Conservation (phyloP, 2,329 filamentous ascomycete species). For the Cladosporium phlei region DNA sequence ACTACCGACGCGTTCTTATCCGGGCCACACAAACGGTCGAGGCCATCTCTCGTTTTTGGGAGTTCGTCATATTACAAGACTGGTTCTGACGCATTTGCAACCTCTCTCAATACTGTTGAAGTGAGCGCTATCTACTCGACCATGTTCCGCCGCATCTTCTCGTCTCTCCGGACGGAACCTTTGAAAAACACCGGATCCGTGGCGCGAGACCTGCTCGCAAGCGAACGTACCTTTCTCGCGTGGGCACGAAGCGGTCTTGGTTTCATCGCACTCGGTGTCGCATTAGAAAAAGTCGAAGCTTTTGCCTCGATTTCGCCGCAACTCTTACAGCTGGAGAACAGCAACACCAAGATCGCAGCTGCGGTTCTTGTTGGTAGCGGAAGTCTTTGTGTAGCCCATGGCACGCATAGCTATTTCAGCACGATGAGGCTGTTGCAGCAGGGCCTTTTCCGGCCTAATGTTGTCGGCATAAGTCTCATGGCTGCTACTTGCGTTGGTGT, state of each 20-base stretch:
- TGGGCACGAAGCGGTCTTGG: constrained; percentile 51
- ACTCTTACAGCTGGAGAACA: constrained; percentile 30
- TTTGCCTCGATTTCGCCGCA: constrained; percentile 27
- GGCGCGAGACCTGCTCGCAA: constrained; percentile 51
- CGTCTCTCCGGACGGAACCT: constrained; percentile 17
- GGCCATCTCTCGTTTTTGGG: too few relatives aligned
- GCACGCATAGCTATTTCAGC: constrained; percentile 45
- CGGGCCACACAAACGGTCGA: too few relatives aligned
- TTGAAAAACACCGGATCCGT: constrained; percentile 46
- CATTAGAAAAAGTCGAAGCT: constrained; percentile 46
- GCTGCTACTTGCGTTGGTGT: constrained; percentile 29
- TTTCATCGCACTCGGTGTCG: constrained; percentile 50
- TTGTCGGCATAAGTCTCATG: constrained; percentile 26
- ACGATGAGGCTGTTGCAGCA: constrained; percentile 40
- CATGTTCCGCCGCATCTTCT: constrained; percentile 20
- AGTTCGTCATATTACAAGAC: too few relatives aligned
- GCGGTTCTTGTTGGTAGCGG: constrained; percentile 42
- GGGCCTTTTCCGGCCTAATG: constrained; percentile 40
- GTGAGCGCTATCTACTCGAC: neutral
- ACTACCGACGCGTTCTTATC: too few relatives aligned
- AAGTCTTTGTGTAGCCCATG: constrained; percentile 44
- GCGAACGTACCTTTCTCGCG: constrained; percentile 50
- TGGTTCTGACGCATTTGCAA: too few relatives aligned
- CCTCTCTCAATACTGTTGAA: too few relatives aligned
- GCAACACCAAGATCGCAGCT: constrained; percentile 27